phyloP scores from a whole-genome alignment of 2,329 filamentous ascomycete genomes.

The Phialemonium atrogriseum region DNA sequence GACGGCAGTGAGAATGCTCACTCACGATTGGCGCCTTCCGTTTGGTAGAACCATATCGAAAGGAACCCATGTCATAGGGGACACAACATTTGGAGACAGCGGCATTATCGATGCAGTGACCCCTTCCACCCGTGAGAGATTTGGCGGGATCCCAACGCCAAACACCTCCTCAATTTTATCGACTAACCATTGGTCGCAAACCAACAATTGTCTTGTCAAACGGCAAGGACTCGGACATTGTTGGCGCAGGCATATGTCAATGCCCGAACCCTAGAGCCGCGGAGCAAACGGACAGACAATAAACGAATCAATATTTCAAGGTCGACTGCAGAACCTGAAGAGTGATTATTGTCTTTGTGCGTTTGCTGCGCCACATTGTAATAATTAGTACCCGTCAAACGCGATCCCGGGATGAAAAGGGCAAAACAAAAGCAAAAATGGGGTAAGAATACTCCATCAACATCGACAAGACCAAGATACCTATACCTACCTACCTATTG shows the following conservation, averaged over 20 bases:
- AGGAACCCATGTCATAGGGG: constrained; percentile 12
- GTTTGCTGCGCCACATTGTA: too few relatives aligned
- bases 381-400: too few relatives aligned
- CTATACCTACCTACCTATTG: too few relatives aligned
- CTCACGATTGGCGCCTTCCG: constrained; percentile 8
- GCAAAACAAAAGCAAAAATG: too few relatives aligned
- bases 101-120: constrained; percentile 12
- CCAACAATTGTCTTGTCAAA: constrained; percentile 3
- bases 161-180: constrained; percentile 8
- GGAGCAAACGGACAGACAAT: constrained; percentile 11
- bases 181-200: constrained; percentile 8
- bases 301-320: constrained; percentile 10
- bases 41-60: constrained; percentile 11
- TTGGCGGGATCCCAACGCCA: constrained; percentile 12
- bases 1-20: constrained; percentile 1
- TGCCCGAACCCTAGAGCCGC: constrained; percentile 11
- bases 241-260: constrained; percentile 8
- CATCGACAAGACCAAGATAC: too few relatives aligned
- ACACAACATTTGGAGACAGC: constrained; percentile 7
- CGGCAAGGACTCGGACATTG: too few relatives aligned
- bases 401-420: too few relatives aligned
- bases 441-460: too few relatives aligned
- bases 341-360: constrained; percentile 9
- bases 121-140: constrained; percentile 13
- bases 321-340: constrained; percentile 11